Conservation (phyloP, 495 filamentous ascomycete species). For the Aspergillus diversus region DNA sequence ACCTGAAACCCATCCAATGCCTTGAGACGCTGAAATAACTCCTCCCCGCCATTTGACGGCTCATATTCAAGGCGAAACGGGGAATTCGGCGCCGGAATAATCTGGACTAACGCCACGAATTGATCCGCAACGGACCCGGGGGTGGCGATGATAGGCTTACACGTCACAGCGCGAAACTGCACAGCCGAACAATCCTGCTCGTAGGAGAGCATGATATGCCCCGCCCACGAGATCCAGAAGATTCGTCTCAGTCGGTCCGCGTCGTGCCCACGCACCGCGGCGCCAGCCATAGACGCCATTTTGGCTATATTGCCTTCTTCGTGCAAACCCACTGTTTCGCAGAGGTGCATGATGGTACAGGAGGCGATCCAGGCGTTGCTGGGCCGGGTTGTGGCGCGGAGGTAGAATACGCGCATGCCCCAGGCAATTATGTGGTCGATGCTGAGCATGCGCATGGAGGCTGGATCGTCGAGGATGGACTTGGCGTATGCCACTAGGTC, state of each 20-base stretch:
- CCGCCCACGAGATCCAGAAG: conserved; percentile 40
- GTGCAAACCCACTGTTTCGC: conserved; percentile 34
- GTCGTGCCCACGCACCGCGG: conserved; percentile 32
- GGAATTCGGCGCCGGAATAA: conserved; percentile 35
- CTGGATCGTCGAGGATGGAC: conserved; percentile 38
- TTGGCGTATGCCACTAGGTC: conserved; percentile 38
- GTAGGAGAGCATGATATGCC: conserved; percentile 38
- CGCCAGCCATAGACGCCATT: conserved; percentile 29
- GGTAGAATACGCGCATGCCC: conserved; percentile 39
- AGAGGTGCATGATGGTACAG: conserved; percentile 39
- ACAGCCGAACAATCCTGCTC: conserved; percentile 37
- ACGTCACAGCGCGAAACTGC: conserved; percentile 30
- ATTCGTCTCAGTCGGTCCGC: conserved; percentile 36
- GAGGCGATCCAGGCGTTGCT: conserved; percentile 42
- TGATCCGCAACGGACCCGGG: conserved; percentile 33
- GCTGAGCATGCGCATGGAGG: conserved; percentile 31
- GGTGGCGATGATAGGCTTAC: conserved; percentile 25
- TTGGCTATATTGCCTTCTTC: conserved; percentile 35
- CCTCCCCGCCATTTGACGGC: conserved; percentile 24
- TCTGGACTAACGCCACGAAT: conserved; percentile 35
- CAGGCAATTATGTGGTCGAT: conserved; percentile 41
- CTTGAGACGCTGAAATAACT: conserved; percentile 31
- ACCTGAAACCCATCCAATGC: conserved; percentile 21
- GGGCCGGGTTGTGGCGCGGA: conserved; percentile 39
- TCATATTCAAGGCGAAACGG: conserved; percentile 30